phyloP scores from a whole-genome alignment of 2,329 filamentous ascomycete species.

The Alternaria sp. region DNA sequence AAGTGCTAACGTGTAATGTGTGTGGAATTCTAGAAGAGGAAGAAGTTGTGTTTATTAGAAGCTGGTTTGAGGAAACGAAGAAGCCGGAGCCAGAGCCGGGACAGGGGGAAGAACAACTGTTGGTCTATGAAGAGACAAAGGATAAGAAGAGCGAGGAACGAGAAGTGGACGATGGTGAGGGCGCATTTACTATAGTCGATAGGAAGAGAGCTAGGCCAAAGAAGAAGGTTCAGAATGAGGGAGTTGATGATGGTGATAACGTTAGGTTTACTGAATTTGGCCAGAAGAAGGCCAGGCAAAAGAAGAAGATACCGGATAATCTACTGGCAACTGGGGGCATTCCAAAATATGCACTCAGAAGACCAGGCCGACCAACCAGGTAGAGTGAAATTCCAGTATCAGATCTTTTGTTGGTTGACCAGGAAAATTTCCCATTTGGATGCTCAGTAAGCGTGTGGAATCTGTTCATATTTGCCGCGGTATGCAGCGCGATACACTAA shows the following conservation, averaged over 20 bases:
- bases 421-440: not conserved
- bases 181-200: not conserved
- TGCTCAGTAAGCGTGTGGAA: not conserved
- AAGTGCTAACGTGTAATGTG: not conserved
- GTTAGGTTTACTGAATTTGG: not conserved
- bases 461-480: not conserved
- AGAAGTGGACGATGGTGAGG: not conserved
- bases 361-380: not conserved
- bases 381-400: not conserved
- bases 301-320: not conserved
- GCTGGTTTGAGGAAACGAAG: not conserved
- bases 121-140: not conserved
- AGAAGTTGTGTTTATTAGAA: not conserved
- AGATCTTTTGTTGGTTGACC: not conserved
- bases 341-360: too few relatives aligned
- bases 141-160: not conserved
- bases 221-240: too few relatives aligned
- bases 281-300: not conserved
- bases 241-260: not conserved
- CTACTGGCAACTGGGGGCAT: not conserved
- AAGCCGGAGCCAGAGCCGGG: too few relatives aligned
- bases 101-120: not conserved
- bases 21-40: not conserved
- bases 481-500: not conserved
- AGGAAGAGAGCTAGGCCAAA: not conserved